Evolutionary conservation across 2,329 filamentous ascomycete species (phyloP).

Genomic region (Periconia sp.): DNA sequence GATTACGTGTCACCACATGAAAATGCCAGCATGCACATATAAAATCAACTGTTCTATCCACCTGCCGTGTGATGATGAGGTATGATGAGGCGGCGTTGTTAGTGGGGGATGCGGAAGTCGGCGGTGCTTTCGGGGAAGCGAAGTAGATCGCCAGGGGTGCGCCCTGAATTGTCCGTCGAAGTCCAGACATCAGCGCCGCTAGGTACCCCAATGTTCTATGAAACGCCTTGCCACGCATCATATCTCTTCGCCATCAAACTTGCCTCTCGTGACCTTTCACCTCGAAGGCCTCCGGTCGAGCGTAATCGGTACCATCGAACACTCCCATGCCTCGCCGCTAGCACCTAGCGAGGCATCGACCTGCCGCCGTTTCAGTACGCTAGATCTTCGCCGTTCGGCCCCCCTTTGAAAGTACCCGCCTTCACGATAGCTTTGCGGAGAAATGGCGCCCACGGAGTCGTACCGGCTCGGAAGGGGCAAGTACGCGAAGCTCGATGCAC

Average conservation of each 20-base stretch:
- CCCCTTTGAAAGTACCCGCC: not conserved
- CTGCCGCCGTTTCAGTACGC: conserved; percentile 18
- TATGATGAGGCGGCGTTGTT: not conserved
- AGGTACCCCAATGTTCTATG: conserved; percentile 8
- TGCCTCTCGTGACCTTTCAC: too few species aligned
- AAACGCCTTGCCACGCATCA: conserved; percentile 1
- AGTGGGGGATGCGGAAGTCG: conserved; percentile 6
- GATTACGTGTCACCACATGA: not conserved
- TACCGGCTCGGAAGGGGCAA: conserved; percentile 46
- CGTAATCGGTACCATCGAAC: conserved; percentile 10
- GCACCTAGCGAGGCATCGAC: conserved; percentile 13
- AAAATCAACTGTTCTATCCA: not conserved
- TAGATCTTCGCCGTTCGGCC: conserved; percentile 3
- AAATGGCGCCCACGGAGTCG: conserved; percentile 35
- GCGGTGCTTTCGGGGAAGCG: conserved; percentile 4
- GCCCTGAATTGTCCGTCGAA: too few species aligned
- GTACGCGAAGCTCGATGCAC: conserved; percentile 44
- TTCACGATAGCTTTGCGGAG: too few species aligned
- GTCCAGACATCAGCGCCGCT: not conserved
- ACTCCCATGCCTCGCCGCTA: conserved; percentile 15
- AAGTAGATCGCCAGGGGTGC: conserved; percentile 7
- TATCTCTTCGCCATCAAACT: too few species aligned
- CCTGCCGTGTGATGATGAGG: not conserved
- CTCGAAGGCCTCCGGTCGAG: too few species aligned
- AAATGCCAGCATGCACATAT: not conserved